phyloP scores from a whole-genome alignment of 208 protist genomes.

The Leishmania gerbilli region DNA sequence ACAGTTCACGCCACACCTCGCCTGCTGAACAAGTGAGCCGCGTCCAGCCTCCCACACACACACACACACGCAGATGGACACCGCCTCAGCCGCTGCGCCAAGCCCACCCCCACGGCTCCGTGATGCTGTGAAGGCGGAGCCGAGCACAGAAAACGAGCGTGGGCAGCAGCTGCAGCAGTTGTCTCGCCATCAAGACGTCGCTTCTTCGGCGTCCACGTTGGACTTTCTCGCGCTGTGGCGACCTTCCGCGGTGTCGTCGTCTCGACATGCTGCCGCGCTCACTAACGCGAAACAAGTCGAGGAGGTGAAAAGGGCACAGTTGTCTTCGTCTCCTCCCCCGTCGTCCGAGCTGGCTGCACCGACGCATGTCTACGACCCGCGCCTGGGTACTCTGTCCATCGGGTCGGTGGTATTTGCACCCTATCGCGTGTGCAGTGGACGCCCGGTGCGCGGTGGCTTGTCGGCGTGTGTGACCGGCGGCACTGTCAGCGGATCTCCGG shows the following conservation, averaged over 20 bases:
- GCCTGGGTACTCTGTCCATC: constrained; percentile 24
- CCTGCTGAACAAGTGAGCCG: background rate
- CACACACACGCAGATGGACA: background rate
- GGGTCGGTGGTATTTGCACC: constrained; percentile 35
- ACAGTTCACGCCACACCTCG: background rate
- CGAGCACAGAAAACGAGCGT: background rate
- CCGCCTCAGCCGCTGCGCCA: background rate
- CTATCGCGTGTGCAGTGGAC: constrained; percentile 8
- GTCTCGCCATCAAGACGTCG: constrained; percentile 7
- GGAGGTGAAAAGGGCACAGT: background rate
- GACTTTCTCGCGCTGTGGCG: constrained; percentile 28
- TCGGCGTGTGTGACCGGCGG: constrained; percentile 5
- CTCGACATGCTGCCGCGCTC: background rate
- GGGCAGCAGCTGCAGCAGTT: background rate
- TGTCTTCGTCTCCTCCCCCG: background rate
- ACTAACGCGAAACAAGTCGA: background rate
- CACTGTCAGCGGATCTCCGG: background rate
- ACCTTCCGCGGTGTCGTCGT: background rate
- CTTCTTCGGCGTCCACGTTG: constrained; percentile 1
- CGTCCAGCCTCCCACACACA: background rate
- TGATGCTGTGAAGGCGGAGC: constrained; percentile 9
- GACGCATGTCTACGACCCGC: background rate
- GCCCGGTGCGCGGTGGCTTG: background rate
- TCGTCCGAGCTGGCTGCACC: background rate
- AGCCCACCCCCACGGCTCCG: background rate